Base-by-base conservation (phyloP, 257 asterid species). In the Perilla frutescens region DNA sequence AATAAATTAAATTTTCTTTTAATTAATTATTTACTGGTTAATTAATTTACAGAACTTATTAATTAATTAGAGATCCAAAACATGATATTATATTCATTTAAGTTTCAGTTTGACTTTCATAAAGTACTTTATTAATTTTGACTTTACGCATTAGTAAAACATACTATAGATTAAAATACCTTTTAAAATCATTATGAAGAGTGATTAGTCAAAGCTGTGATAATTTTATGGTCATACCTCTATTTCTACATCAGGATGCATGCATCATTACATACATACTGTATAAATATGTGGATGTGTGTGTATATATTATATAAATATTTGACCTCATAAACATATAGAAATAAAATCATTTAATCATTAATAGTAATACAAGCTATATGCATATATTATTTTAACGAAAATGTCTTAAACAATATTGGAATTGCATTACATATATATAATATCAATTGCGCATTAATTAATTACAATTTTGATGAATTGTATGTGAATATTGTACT, bases 161-260 rank as follows among this genome's bases (percentile, higher is more conserved):
- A 34, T 2, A 34, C 3, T 34, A 34, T 4, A 1, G 47, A 20
- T 20, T 61, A n/a, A 61, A 36, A 39, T 40, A 62, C 32, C 14
- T 57, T 12, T 26, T 6, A 40, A 45, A 10, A 8, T 43, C 4
- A 45, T 31, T 8, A 26, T 13, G 41, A 12, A 32, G 13, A 9
- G 49, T 70, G 13, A 70, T 58, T 58, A 32, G 75, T 44, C 75
- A 57, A 70, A 51, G 50, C 56, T 43, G 43, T 11, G 36, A 26
- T 14, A n/a, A 49, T 49, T 8, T 49, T 6, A 66, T 20, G 34
- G 45, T 6, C 34, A 43, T 13, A 12, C 29, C 45, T 45, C 45
- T 47, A 6, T 31, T 65, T 45, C 12, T 31, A 12, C 31, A 66
- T 66, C 41, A 66, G 34, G 60, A 34, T 67, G 15, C 72, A 67